phyloP scores from a whole-genome alignment of 192 early-diverging fungal species.

The Phycomyces nitens region DNA sequence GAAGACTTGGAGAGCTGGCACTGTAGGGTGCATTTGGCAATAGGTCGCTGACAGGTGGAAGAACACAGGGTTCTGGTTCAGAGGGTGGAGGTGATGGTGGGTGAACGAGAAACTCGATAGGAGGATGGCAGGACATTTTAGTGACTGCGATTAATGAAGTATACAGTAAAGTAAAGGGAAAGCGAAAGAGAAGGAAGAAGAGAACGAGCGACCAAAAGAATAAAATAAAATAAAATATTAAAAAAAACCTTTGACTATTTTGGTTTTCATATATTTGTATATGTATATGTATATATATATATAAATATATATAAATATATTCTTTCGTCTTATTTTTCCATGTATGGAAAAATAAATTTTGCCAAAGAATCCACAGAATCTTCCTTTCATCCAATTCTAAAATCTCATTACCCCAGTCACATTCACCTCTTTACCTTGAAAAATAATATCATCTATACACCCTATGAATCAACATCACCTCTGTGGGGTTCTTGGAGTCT shows the following conservation, averaged over 20 bases:
- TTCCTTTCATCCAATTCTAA: conserved; percentile 7
- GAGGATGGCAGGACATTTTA: conserved; percentile 12
- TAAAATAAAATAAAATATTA: neutral
- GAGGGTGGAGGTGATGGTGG: conserved; percentile 19
- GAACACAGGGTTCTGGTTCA: neutral
- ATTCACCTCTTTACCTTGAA: conserved; percentile 3
- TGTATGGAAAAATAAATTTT: conserved; percentile 16
- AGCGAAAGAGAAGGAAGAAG: neutral
- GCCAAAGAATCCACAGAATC: conserved; percentile 17
- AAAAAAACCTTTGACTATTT: conserved; percentile 1
- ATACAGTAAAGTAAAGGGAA: neutral
- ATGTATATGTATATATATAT: neutral
- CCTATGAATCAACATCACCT: neutral
- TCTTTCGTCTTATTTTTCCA: conserved; percentile 22
- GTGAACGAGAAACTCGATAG: conserved; percentile 27
- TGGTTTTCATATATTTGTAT: neutral
- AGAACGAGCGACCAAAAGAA: neutral
- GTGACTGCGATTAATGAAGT: neutral
- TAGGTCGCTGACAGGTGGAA: conserved; percentile 21
- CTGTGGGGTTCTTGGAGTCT: neutral
- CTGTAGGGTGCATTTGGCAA: conserved; percentile 1
- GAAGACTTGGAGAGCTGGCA: conserved; percentile 11
- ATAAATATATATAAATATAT: conserved; percentile 2
- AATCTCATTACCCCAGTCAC: conserved; percentile 11
- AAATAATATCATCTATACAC: neutral